Evolutionary conservation across 176 grass and related monocot species (phyloP), one percentile per base, ranked within the genome.

Genomic region (Coix lacrymajobi): DNA sequence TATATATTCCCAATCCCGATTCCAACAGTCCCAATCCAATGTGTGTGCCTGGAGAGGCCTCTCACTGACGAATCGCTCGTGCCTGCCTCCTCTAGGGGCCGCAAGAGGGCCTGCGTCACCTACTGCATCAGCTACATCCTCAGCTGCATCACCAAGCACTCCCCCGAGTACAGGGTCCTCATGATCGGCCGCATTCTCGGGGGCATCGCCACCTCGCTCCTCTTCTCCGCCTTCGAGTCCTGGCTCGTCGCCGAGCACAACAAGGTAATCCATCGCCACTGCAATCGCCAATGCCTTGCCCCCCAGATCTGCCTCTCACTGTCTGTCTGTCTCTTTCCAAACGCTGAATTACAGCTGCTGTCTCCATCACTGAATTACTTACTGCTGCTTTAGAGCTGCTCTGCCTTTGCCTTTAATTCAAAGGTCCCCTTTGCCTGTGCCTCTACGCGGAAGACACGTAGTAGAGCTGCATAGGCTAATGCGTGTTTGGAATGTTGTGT

Each of bases 161-260:
- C 91, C 22, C 91, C 96, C 0, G 62, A 96, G 36, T 99, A 99
- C 89, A 89, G 88, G 79, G 14, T 96, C 60, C 88, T 99, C 85
- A 90, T 99, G 85, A 30, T 99, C 52, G 96, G 96, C 3, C 89
- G 93, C 46, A 75, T 99, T 9, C 83, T 99, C 66, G 96, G 93
- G 0, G 96, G 96, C 38, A 81, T 99, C 69, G 71, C 96, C 51
- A 99, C 96, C 9, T 96, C 96, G 9, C 87, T 99, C 20, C 96
- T 99, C 80, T 96, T 99, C 87, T 99, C 96, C 20, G 91, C 96
- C 2, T 99, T 99, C 85, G 96, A 99, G 79, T 99, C 96, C 4
- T 99, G 96, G 96, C 96, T 99, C 69, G 93, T 99, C 81, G 96
- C 96, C 0, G 96, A 99, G 85, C 96, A 99, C 86, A 93, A 93